Evolutionary conservation across 306 rosid species (phyloP).

Genomic region (Medicago arabica): DNA sequence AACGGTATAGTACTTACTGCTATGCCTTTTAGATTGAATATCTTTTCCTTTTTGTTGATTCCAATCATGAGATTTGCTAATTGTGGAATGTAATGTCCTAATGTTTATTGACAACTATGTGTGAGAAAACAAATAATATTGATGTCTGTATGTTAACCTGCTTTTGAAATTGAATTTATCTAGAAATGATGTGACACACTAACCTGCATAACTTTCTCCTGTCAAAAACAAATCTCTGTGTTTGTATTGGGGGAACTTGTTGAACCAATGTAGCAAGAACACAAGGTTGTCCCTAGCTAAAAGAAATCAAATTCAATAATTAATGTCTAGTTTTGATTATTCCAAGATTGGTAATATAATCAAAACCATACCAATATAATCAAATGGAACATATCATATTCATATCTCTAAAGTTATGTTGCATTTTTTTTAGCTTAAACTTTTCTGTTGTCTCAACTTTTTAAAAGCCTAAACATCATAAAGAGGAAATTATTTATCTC

Average conservation of each 20-base stretch:
- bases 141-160: background rate
- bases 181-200: background rate
- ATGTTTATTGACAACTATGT: background rate
- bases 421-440: no score
- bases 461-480: constrained; percentile 42
- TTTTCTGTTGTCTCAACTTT: constrained; percentile 37
- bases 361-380: background rate
- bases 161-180: constrained; percentile 2
- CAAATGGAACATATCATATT: no score
- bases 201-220: constrained; percentile 84
- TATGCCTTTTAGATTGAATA: constrained; percentile 69
- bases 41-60: constrained; percentile 53
- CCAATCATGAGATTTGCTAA: constrained; percentile 70
- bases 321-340: background rate
- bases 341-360: background rate
- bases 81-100: constrained; percentile 83
- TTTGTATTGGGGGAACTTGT: constrained; percentile 68
- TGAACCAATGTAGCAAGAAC: constrained; percentile 69
- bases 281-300: constrained; percentile 72
- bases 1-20: constrained; percentile 54
- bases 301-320: constrained; percentile 42
- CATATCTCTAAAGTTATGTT: no score
- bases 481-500: constrained; percentile 35
- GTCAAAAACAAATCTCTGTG: constrained; percentile 60
- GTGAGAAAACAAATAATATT: constrained; percentile 7